A percentile compares a stretch with the other conserved stretches of the same genome.
These are phyloP conservation scores for Tylopilus plumbeoviolaceoides DNA, from an alignment of 768 basidiomycete genomes.

Conservation along the genomic window DNA sequence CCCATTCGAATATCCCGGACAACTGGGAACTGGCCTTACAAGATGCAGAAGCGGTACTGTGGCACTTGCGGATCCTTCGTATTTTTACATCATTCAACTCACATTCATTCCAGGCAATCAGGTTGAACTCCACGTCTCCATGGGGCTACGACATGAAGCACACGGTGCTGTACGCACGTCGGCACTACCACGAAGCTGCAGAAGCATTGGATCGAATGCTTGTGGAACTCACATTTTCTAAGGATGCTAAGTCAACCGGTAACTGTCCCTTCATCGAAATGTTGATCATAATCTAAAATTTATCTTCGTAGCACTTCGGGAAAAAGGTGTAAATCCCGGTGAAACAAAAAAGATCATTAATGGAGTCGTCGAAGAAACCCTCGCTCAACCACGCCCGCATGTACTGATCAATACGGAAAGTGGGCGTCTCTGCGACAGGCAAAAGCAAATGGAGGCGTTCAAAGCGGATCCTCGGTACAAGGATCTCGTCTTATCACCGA, in stretches of 20 bases:
- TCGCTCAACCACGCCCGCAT: slow-evolving; percentile 6
- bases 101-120: slow-evolving; percentile 10
- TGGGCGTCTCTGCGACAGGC: slow-evolving; percentile 11
- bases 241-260: slow-evolving; percentile 5
- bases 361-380: not conserved
- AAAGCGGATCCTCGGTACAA: slow-evolving; percentile 12
- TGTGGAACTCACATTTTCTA: not conserved
- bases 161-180: not conserved
- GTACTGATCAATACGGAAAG: slow-evolving; percentile 15
- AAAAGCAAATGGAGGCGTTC: slow-evolving; percentile 7
- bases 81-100: not conserved
- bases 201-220: slow-evolving; percentile 12
- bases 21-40: slow-evolving; percentile 4
- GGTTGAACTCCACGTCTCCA: slow-evolving; percentile 9
- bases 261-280: not conserved
- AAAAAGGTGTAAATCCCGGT: slow-evolving; percentile 1
- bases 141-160: slow-evolving; percentile 18
- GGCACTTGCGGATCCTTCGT: not conserved
- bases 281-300: not conserved
- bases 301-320: slow-evolving; percentile 4
- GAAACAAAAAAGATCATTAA: slow-evolving; percentile 1
- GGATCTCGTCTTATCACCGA: slow-evolving; percentile 8
- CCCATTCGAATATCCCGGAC: not conserved
- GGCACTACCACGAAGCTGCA: slow-evolving; percentile 12
- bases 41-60: slow-evolving; percentile 16